These are phyloP conservation scores for Ustilago sp. DNA, from an alignment of 1,284 basidiomycete species.

Conservation along the genomic window DNA sequence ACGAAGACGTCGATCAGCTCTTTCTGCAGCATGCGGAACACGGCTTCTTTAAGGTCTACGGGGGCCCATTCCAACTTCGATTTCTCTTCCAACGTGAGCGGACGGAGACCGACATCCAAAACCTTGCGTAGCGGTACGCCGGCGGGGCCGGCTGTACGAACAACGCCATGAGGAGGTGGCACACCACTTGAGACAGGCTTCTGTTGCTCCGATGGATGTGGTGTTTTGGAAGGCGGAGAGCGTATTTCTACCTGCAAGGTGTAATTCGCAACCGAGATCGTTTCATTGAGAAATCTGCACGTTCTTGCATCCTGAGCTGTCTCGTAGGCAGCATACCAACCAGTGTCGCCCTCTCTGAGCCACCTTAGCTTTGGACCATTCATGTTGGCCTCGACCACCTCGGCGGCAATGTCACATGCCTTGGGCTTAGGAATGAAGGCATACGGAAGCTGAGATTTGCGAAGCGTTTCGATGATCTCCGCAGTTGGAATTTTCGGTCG, in stretches of 20 bases:
- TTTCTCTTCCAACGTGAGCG: constrained; percentile 33
- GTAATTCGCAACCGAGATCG: constrained; percentile 39
- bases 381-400: constrained; percentile 56
- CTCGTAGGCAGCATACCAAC: constrained; percentile 68
- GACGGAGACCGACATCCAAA: constrained; percentile 35
- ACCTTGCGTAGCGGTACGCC: constrained; percentile 8
- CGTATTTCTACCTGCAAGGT: constrained; percentile 52
- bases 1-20: constrained; percentile 77
- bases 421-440: constrained; percentile 49
- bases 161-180: background rate
- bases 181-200: background rate
- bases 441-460: constrained; percentile 41
- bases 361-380: constrained; percentile 45
- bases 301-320: constrained; percentile 28
- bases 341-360: constrained; percentile 62
- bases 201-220: background rate
- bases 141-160: background rate
- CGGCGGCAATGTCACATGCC: constrained; percentile 43
- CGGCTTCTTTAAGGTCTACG: constrained; percentile 76
- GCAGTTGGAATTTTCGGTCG: constrained; percentile 19
- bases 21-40: constrained; percentile 75
- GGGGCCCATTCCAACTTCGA: constrained; percentile 74
- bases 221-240: constrained; percentile 8
- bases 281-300: constrained; percentile 54
- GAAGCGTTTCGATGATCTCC: constrained; percentile 32